A percentile compares a stretch with the other conserved stretches of the same genome.
Conservation (phyloP, 345 rosid species). For the Moricandia moricandioides region DNA sequence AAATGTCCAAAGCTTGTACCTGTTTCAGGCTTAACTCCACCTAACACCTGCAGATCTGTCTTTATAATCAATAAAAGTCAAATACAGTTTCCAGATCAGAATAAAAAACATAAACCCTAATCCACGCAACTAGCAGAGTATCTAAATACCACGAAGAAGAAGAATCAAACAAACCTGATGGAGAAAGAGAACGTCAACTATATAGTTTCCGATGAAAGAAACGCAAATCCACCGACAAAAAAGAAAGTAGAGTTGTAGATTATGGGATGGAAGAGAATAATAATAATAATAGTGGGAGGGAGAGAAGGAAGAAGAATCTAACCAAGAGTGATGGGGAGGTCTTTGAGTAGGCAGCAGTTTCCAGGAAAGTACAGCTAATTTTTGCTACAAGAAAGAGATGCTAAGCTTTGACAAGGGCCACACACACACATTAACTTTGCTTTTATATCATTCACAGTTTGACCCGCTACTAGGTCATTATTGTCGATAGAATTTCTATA, state of each 20-base stretch:
- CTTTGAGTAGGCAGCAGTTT: constrained; percentile 5
- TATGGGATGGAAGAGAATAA: background rate
- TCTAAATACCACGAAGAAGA: background rate
- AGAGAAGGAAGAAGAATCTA: background rate
- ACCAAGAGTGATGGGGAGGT: constrained; percentile 11
- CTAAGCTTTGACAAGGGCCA: constrained; percentile 5
- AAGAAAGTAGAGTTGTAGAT: background rate
- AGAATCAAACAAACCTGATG: background rate
- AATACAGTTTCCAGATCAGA: constrained; percentile 17
- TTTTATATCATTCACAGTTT: background rate
- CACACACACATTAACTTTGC: background rate
- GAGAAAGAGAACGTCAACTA: background rate
- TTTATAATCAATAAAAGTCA: constrained; percentile 11
- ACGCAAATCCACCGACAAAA: constrained; percentile 26
- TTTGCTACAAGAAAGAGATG: background rate
- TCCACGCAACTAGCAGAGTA: constrained; percentile 14
- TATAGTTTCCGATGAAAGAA: background rate
- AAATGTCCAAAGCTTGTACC: constrained; percentile 3
- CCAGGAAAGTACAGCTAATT: constrained; percentile 14
- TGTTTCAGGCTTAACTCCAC: constrained; percentile 27
- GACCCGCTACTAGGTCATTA: constrained; percentile 7
- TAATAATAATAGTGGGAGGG: background rate
- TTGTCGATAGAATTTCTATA: background rate
- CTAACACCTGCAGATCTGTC: constrained; percentile 8
- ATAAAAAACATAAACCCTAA: constrained; percentile 15